Evolutionary conservation across 257 asterid genomes (phyloP).

Genomic region (Buddleja alternifolia): DNA sequence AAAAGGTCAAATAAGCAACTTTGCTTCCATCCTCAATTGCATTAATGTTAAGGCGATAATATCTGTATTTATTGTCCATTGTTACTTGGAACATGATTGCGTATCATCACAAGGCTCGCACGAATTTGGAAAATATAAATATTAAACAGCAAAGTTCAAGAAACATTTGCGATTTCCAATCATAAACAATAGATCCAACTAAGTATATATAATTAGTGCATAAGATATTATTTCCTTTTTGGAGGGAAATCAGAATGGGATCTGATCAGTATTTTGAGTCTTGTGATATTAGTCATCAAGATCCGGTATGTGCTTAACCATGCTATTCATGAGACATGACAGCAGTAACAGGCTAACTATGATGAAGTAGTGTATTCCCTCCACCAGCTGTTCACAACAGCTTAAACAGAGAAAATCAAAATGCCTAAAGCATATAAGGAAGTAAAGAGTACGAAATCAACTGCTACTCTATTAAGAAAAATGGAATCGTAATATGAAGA

Average conservation of each 20-base stretch:
- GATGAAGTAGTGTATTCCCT: background rate
- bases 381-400: too few species aligned
- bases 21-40: background rate
- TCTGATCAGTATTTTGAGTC: background rate
- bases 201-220: background rate
- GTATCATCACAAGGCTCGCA: constrained; percentile 4
- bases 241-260: too few species aligned
- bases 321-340: background rate
- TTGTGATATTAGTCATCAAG: constrained; percentile 1
- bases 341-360: constrained; percentile 6
- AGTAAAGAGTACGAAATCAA: background rate
- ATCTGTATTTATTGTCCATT: too few species aligned
- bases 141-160: background rate
- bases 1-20: too few species aligned
- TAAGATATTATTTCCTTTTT: too few species aligned
- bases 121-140: background rate
- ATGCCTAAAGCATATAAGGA: background rate
- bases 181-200: background rate
- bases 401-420: too few species aligned
- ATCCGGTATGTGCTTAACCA: background rate
- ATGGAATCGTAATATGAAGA: constrained; percentile 15
- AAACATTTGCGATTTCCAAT: background rate
- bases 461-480: constrained; percentile 6
- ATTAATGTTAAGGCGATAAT: background rate
- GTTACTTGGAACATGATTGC: background rate